A percentile compares a stretch with the other conserved stretches of the same genome.
These are phyloP conservation scores for Pseudogymnoascus sp. DNA, from an alignment of 2,329 filamentous ascomycete species.

Conservation along the genomic window DNA sequence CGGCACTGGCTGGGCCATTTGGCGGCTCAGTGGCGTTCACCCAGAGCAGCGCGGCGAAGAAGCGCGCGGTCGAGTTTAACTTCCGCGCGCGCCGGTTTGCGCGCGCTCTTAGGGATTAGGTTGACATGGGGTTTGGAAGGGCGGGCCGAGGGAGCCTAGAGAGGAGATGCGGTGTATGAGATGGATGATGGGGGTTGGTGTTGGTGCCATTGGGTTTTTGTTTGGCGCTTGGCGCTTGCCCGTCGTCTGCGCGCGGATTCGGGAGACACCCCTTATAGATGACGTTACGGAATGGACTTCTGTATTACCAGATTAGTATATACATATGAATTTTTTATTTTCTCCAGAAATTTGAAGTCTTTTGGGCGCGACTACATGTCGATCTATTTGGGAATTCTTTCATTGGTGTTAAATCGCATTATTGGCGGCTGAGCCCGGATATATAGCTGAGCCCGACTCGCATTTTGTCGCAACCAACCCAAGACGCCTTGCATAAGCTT, in stretches of 20 bases:
- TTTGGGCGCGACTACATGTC: neutral
- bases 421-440: neutral
- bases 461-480: neutral
- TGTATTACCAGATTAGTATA: slow-evolving; percentile 1
- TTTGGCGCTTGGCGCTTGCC: slow-evolving; percentile 1
- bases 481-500: neutral
- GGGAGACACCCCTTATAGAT: neutral
- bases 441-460: no score
- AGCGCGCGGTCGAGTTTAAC: slow-evolving; percentile 51
- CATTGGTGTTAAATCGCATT: neutral
- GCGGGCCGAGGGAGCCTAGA: neutral
- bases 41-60: slow-evolving; percentile 47
- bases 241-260: neutral
- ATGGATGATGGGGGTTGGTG: neutral
- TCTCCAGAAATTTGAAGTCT: neutral
- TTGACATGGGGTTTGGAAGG: neutral
- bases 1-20: slow-evolving; percentile 54
- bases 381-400: neutral
- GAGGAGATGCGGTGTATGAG: neutral
- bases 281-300: neutral
- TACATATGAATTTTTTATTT: neutral
- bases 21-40: slow-evolving; percentile 60
- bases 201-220: neutral
- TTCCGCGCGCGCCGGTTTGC: slow-evolving; percentile 29
- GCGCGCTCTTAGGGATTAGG: slow-evolving; percentile 14